A percentile compares a stretch with the other conserved stretches of the same genome.
Conservation (phyloP, 306 rosid genomes). For the Betula pendula region DNA sequence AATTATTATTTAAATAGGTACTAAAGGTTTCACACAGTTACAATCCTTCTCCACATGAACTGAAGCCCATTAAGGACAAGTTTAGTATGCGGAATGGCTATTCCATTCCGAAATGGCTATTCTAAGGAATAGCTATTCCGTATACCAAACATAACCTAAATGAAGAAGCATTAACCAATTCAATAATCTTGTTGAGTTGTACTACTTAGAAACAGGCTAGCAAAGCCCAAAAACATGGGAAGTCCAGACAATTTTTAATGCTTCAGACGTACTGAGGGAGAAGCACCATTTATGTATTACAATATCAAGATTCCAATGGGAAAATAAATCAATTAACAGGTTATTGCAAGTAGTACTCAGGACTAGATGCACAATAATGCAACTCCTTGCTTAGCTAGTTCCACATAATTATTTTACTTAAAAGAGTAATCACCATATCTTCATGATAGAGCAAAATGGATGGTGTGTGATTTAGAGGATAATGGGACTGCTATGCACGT, state of each 20-base stretch:
- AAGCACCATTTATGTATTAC: not conserved
- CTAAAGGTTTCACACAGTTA: not conserved
- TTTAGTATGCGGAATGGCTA: too few relatives aligned
- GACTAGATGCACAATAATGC: not conserved
- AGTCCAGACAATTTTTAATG: not conserved
- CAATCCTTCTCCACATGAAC: not conserved
- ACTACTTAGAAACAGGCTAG: not conserved
- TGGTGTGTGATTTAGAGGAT: not conserved
- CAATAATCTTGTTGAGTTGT: constrained; percentile 6
- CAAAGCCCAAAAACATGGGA: constrained; percentile 1
- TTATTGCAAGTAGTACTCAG: not conserved
- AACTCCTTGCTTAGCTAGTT: not conserved
- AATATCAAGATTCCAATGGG: not conserved
- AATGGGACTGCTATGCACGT: not conserved
- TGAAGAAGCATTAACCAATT: not conserved
- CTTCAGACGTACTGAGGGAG: not conserved
- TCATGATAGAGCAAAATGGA: constrained; percentile 3
- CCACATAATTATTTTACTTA: not conserved
- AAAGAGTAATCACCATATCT: not conserved
- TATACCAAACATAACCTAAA: too few relatives aligned
- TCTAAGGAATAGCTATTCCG: too few relatives aligned
- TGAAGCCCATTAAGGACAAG: not conserved
- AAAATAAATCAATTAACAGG: not conserved
- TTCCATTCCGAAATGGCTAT: too few relatives aligned
- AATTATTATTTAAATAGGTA: not conserved